Percentiles rank a stretch among this genome's conserved stretches.
Conservation (phyloP, 495 filamentous ascomycete species). For the Trichoderma gamsii region DNA sequence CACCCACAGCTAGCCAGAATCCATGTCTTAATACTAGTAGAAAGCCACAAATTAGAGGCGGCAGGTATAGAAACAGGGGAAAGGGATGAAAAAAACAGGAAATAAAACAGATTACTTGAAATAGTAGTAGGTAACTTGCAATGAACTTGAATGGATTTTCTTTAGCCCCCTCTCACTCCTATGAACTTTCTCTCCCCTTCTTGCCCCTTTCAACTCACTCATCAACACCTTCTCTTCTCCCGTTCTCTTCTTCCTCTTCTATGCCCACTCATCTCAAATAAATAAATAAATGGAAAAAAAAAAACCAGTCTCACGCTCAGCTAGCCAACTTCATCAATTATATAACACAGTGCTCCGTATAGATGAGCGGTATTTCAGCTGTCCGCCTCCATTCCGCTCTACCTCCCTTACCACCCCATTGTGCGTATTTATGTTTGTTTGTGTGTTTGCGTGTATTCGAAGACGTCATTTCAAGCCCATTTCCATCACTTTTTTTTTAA, state of each 20-base stretch:
- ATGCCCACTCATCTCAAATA: no score
- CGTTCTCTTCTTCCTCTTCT: not conserved
- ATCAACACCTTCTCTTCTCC: not conserved
- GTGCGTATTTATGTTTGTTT: not conserved
- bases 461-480: not conserved
- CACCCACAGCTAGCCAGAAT: no score
- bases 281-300: not conserved
- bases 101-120: not conserved
- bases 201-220: not conserved
- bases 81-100: not conserved
- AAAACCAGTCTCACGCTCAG: not conserved
- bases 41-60: no score
- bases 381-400: not conserved
- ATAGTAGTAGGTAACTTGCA: not conserved
- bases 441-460: not conserved
- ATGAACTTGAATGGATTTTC: slow-evolving; percentile 3
- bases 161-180: not conserved
- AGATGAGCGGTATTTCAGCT: not conserved
- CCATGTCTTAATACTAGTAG: no score
- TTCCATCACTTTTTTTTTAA: not conserved
- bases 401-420: not conserved
- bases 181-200: not conserved
- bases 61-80: not conserved
- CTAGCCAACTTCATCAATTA: slow-evolving; percentile 7
- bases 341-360: not conserved